These are phyloP conservation scores for Mycena alexandri DNA, from an alignment of 768 basidiomycete genomes.

Conservation along the genomic window DNA sequence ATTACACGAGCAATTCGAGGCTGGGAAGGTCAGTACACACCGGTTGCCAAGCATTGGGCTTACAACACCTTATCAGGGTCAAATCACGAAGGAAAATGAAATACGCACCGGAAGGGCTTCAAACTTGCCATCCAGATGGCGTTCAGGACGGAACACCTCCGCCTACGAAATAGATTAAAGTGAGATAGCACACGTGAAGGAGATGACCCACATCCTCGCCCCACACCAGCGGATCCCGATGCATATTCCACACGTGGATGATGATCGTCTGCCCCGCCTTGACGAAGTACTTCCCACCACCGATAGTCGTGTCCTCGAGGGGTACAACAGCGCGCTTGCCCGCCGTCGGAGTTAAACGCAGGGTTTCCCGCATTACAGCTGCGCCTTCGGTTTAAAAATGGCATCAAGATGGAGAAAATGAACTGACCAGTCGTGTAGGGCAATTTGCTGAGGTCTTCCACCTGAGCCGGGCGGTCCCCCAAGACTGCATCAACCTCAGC, in stretches of 20 bases:
- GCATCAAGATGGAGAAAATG: not conserved
- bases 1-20: slow-evolving; percentile 28
- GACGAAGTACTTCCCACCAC: slow-evolving; percentile 56
- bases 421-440: slow-evolving; percentile 54
- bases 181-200: not conserved
- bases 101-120: slow-evolving; percentile 53
- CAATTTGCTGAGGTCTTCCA: slow-evolving; percentile 55
- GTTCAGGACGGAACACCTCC: slow-evolving; percentile 58
- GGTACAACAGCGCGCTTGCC: slow-evolving; percentile 51
- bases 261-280: slow-evolving; percentile 46
- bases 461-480: slow-evolving; percentile 52
- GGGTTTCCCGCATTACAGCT: slow-evolving; percentile 55
- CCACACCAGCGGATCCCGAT: slow-evolving; percentile 59
- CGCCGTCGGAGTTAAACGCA: slow-evolving; percentile 56
- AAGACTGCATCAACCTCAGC: slow-evolving; percentile 61
- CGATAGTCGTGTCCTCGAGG: slow-evolving; percentile 51
- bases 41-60: slow-evolving; percentile 59
- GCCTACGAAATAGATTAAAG: slow-evolving; percentile 42
- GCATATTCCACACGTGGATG: slow-evolving; percentile 47
- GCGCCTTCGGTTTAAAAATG: not conserved
- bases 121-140: slow-evolving; percentile 61
- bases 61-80: not conserved
- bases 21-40: slow-evolving; percentile 37
- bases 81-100: not conserved
- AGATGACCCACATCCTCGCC: slow-evolving; percentile 58